phyloP scores from a whole-genome alignment of 768 basidiomycete genomes.

The Boletus reticuloceps region DNA sequence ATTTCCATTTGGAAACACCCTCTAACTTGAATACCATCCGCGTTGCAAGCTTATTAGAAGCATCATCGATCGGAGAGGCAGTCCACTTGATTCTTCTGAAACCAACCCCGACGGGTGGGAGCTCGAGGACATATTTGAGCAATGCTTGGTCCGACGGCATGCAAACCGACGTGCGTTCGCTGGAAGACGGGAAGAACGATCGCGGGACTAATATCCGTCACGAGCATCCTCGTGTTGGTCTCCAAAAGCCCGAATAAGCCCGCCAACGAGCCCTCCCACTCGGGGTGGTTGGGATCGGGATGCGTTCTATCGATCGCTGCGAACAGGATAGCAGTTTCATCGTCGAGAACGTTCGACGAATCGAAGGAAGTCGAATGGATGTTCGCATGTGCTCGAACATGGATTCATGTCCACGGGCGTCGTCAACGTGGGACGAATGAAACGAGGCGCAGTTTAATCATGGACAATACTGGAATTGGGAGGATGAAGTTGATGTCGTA shows the following conservation, averaged over 20 bases:
- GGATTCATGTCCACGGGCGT: slow-evolving; percentile 17
- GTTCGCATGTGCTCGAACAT: slow-evolving; percentile 16
- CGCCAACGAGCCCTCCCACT: slow-evolving; percentile 31
- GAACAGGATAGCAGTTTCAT: slow-evolving; percentile 25
- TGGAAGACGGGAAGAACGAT: slow-evolving; percentile 38
- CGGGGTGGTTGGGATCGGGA: slow-evolving; percentile 24
- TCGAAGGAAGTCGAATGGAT: slow-evolving; percentile 11
- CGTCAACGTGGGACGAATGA: slow-evolving; percentile 23
- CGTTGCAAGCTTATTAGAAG: slow-evolving; percentile 39
- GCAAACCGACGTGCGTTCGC: slow-evolving; percentile 40
- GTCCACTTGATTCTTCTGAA: slow-evolving; percentile 48
- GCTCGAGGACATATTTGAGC: slow-evolving; percentile 32
- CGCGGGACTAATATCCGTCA: too few relatives aligned
- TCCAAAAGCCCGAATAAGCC: slow-evolving; percentile 38
- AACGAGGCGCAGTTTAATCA: slow-evolving; percentile 15
- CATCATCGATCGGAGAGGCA: slow-evolving; percentile 35
- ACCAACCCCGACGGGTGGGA: slow-evolving; percentile 32
- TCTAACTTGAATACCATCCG: slow-evolving; percentile 49
- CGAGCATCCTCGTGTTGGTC: slow-evolving; percentile 12
- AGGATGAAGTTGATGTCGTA: slow-evolving; percentile 25
- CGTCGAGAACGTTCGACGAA: not conserved
- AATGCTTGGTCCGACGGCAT: slow-evolving; percentile 37
- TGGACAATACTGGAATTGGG: slow-evolving; percentile 4
- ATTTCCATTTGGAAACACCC: slow-evolving; percentile 40
- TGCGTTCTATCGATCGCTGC: slow-evolving; percentile 41